Base-by-base conservation (phyloP, 108 stramenopile species). In the Nannochloropsis oceanica region DNA sequence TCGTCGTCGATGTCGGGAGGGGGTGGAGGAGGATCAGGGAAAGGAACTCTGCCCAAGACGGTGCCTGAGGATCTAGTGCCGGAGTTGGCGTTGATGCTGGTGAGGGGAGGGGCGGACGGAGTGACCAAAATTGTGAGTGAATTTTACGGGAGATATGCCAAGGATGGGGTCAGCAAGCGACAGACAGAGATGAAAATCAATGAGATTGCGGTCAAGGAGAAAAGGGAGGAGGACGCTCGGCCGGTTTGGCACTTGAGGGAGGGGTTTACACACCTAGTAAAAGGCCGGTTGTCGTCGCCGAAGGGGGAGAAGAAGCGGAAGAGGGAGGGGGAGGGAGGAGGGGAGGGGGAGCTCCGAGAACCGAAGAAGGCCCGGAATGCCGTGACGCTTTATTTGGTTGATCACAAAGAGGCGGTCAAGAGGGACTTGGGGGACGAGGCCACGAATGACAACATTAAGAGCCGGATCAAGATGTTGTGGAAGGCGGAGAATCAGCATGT, bases 11-110 rank as follows among this genome's bases (percentile, higher is more conserved):
- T 46, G 12, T 12, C 12, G 13, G 27, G 73, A 44, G 84, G 44
- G 43, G 44, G 43, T 5, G 84, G 44, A 22, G 73, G 26, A 13
- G 79, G 27, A 12, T 12, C 18, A 43, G 79, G 27, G 84, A 82
- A 44, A 18, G 83, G 87, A 44, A 25, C 26, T 27, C 42, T n/a
- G 27, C 26, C 85, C 0, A 90, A 89, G 85, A 43, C 84, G 2
- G 88, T 90, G 20, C 89, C 89, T 8, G 89, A 90, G 22, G 43
- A 73, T 50, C 43, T 90, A 43, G 25, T 90, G 26, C 88, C 88
- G 43, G 85, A 86, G 44, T 88, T 90, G 34, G 82, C 85, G 25
- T 42, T 79, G 13, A 86, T 86, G 43, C 59, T 80, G 13, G 73
- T 79, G 79, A 81, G 84, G 26, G 81, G 81, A 24, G 85, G 89